A percentile compares a stretch with the other conserved stretches of the same genome.
phyloP scores from a whole-genome alignment of 192 early-diverging fungal species.

The Coemansia sp. region DNA sequence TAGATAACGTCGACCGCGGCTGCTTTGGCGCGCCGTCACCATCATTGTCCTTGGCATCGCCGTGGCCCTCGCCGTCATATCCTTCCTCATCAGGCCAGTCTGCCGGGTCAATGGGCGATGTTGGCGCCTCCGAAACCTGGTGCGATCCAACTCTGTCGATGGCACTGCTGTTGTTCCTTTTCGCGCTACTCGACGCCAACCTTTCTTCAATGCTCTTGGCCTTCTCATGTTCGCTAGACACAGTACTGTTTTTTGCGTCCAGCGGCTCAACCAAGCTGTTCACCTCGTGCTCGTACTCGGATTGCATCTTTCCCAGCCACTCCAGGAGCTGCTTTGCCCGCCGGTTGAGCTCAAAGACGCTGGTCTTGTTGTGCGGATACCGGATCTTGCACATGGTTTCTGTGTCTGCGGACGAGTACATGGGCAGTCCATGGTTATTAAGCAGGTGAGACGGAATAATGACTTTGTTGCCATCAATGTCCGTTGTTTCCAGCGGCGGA shows the following conservation, averaged over 20 bases:
- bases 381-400: constrained; percentile 52
- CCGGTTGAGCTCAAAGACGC: constrained; percentile 36
- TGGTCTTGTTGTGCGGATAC: constrained; percentile 41
- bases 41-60: neutral
- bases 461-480: constrained; percentile 39
- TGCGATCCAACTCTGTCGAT: neutral
- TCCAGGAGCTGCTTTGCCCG: constrained; percentile 54
- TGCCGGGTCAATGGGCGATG: constrained; percentile 42
- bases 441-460: constrained; percentile 40
- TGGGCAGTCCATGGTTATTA: constrained; percentile 39
- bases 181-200: neutral
- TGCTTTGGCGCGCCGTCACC: neutral
- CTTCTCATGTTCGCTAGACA: too few relatives aligned
- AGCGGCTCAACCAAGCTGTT: constrained; percentile 17
- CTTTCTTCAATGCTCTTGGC: too few relatives aligned
- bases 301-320: constrained; percentile 52
- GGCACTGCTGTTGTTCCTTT: neutral
- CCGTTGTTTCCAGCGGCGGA: constrained; percentile 32
- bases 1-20: constrained; percentile 35
- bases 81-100: constrained; percentile 50
- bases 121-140: constrained; percentile 42
- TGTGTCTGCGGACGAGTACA: constrained; percentile 35
- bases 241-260: neutral
- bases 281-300: constrained; percentile 51
- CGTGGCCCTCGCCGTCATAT: constrained; percentile 5